Percentiles rank a stretch among this genome's conserved stretches.
phyloP scores from a whole-genome alignment of 2,329 filamentous ascomycete species.

The Penicillium palitans region DNA sequence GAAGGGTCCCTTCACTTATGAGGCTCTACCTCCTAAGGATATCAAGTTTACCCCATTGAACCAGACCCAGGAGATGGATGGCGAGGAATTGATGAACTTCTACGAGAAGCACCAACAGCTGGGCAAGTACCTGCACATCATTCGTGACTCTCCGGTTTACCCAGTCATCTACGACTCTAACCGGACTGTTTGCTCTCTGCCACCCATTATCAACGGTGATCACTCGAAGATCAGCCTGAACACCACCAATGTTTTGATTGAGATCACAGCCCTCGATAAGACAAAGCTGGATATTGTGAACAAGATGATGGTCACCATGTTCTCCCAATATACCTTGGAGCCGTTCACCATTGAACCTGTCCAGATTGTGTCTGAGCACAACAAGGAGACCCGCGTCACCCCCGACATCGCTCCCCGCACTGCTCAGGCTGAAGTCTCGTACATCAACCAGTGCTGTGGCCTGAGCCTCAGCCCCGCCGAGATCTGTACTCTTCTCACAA shows the following conservation, averaged over 20 bases:
- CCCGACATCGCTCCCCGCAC: conserved; percentile 76
- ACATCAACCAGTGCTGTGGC: conserved; percentile 91
- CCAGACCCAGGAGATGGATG: conserved; percentile 85
- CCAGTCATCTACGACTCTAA: conserved; percentile 94
- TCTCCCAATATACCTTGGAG: conserved; percentile 85
- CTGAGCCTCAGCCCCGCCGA: conserved; percentile 71
- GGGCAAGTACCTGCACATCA: conserved; percentile 87
- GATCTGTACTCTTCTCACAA: conserved; percentile 76
- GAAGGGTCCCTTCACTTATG: conserved; percentile 93
- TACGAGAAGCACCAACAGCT: conserved; percentile 94
- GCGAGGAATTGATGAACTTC: conserved; percentile 85
- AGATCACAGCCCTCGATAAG: conserved; percentile 92
- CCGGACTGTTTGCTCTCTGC: conserved; percentile 82
- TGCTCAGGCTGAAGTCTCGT: conserved; percentile 82
- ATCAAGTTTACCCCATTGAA: conserved; percentile 91
- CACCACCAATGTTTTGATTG: conserved; percentile 93
- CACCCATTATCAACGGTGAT: conserved; percentile 96
- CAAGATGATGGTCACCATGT: conserved; percentile 97
- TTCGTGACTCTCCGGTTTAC: conserved; percentile 89
- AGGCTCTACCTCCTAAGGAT: conserved; percentile 85
- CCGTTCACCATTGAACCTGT: conserved; percentile 92
- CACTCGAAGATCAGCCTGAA: conserved; percentile 93
- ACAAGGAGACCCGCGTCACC: conserved; percentile 75
- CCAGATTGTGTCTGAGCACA: conserved; percentile 89
- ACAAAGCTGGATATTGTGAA: conserved; percentile 96